phyloP scores from a whole-genome alignment of 1,284 basidiomycete species.

The Papiliotrema nemorosa region DNA sequence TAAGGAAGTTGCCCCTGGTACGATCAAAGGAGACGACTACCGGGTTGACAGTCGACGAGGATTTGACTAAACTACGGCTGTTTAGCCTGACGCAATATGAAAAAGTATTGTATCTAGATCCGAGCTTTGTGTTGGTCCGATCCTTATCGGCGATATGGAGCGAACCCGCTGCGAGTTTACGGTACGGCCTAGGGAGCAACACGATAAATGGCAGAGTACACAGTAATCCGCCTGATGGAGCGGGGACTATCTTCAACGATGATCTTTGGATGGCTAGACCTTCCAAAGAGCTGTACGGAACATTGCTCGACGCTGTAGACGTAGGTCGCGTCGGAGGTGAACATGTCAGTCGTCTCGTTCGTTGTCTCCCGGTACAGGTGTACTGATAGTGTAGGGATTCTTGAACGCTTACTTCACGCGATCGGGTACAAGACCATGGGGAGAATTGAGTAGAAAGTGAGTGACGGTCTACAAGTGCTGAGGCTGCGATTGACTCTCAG shows the following conservation, averaged over 20 bases:
- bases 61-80: constrained; percentile 9
- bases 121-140: constrained; percentile 3
- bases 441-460: too few species aligned
- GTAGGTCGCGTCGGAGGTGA: background rate
- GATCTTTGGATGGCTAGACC: constrained; percentile 11
- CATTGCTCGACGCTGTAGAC: background rate
- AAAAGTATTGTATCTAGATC: constrained; percentile 9
- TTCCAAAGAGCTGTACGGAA: constrained; percentile 1
- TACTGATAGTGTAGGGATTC: background rate
- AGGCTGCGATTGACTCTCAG: too few species aligned
- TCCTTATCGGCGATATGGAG: constrained; percentile 13
- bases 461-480: too few species aligned
- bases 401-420: too few species aligned
- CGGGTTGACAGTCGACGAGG: background rate
- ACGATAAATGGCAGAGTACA: background rate
- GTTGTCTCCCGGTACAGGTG: background rate
- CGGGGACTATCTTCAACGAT: constrained; percentile 2
- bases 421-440: too few species aligned
- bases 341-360: too few species aligned
- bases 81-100: constrained; percentile 16
- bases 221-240: background rate
- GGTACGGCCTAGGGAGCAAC: constrained; percentile 6
- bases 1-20: background rate
- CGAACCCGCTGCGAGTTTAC: constrained; percentile 1
- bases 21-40: too few species aligned